These are phyloP conservation scores for Sphagnum contortum DNA, from an alignment of 225 moss, liverwort and hornwort genomes.

Conservation along the genomic window DNA sequence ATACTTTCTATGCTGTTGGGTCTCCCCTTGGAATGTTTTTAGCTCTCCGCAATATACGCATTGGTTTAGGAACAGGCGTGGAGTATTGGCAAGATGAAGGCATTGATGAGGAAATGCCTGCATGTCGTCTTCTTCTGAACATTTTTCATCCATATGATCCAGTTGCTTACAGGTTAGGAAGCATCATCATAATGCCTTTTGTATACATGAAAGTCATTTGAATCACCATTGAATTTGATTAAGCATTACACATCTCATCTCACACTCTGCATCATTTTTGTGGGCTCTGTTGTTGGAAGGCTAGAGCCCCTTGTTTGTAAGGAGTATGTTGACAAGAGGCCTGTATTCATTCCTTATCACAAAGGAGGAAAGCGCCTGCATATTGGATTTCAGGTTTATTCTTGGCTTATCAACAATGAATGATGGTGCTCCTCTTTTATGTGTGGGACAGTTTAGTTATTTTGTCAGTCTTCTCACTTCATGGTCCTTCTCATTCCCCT, in stretches of 20 bases:
- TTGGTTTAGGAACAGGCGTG: slow-evolving; percentile 75
- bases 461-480: not conserved
- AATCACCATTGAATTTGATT: too few relatives aligned
- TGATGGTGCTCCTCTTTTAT: not conserved
- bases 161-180: slow-evolving; percentile 80
- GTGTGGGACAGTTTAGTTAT: too few relatives aligned
- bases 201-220: too few relatives aligned
- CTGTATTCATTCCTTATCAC: slow-evolving; percentile 89
- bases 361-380: slow-evolving; percentile 97
- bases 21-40: slow-evolving; percentile 97
- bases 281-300: slow-evolving; percentile 23
- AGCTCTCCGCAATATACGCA: slow-evolving; percentile 89
- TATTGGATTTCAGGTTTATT: slow-evolving; percentile 82
- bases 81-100: slow-evolving; percentile 95
- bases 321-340: slow-evolving; percentile 70
- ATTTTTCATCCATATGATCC: slow-evolving; percentile 99
- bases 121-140: slow-evolving; percentile 86
- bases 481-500: not conserved
- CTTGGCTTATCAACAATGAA: not conserved
- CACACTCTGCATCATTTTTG: not conserved
- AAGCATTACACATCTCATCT: too few relatives aligned
- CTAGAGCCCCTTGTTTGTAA: slow-evolving; percentile 92
- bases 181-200: not conserved
- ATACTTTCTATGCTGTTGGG: slow-evolving; percentile 95
- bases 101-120: slow-evolving; percentile 95